phyloP scores from a whole-genome alignment of 371 early-diverging fungal genomes.

The Mucor sp. region DNA sequence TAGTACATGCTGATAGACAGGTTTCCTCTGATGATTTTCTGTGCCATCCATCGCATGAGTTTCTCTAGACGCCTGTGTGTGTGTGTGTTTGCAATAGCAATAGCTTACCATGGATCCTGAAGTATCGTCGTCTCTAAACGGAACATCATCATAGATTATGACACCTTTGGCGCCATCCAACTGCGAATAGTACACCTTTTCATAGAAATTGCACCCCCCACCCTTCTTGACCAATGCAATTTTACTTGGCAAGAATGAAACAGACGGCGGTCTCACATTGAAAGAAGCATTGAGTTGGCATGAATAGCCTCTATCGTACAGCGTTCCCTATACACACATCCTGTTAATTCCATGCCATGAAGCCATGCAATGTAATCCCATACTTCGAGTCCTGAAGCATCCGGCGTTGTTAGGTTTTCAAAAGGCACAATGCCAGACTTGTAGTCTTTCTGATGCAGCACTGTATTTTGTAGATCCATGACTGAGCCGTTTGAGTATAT shows the following conservation, averaged over 20 bases:
- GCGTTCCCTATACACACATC: constrained; percentile 30
- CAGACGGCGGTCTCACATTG: constrained; percentile 15
- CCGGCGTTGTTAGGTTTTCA: constrained; percentile 36
- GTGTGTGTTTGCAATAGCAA: background rate
- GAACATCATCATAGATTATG: constrained; percentile 41
- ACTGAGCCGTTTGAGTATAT: constrained; percentile 40
- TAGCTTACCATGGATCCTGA: constrained; percentile 21
- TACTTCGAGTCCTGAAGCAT: constrained; percentile 31
- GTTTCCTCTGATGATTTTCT: constrained; percentile 36
- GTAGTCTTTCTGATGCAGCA: constrained; percentile 24
- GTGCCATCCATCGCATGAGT: background rate
- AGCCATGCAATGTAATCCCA: no score
- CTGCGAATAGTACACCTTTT: constrained; percentile 39
- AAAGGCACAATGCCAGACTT: constrained; percentile 39
- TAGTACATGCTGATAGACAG: constrained; percentile 46
- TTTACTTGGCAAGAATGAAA: constrained; percentile 27
- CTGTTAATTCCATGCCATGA: background rate
- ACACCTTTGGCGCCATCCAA: constrained; percentile 42
- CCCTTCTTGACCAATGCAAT: constrained; percentile 43
- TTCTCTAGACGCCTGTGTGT: background rate
- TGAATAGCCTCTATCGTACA: constrained; percentile 47
- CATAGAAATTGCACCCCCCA: constrained; percentile 39
- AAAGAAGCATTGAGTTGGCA: constrained; percentile 31
- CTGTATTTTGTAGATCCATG: constrained; percentile 16
- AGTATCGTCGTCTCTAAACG: constrained; percentile 39